A percentile compares a stretch with the other conserved stretches of the same genome.
Conservation (phyloP, 2,329 filamentous ascomycete genomes). For the Fusarium sp. region DNA sequence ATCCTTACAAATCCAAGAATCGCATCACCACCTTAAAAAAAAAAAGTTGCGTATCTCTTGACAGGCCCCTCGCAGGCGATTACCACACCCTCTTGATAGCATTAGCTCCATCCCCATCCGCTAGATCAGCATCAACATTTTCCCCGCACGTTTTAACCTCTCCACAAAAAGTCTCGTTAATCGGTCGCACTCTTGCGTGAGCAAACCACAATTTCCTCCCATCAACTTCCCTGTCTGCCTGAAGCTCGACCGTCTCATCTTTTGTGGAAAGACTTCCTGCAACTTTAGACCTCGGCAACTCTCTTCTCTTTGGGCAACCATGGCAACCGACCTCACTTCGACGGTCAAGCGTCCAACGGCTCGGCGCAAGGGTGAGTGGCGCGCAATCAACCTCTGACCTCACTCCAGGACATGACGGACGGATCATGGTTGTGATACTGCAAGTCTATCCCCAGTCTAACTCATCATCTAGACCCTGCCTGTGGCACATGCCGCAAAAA, state of each 20-base stretch:
- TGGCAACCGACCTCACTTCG: conserved; percentile 3
- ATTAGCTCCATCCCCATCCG: neutral
- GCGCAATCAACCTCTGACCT: neutral
- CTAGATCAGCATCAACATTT: neutral
- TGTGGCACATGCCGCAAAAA: conserved; percentile 47
- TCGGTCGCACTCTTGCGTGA: neutral
- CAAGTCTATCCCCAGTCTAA: neutral
- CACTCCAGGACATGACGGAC: neutral
- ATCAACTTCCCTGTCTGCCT: neutral
- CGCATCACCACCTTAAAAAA: neutral
- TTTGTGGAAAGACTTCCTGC: neutral
- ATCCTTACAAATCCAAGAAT: neutral
- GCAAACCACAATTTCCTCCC: neutral
- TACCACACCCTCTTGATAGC: neutral
- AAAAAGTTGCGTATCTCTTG: neutral
- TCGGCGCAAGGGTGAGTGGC: conserved; percentile 30
- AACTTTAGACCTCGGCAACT: neutral
- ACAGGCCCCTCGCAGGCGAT: neutral
- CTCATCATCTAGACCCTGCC: conserved; percentile 37
- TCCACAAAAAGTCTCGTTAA: neutral
- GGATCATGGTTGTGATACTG: neutral
- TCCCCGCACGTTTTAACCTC: neutral
- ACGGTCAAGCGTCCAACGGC: conserved; percentile 24
- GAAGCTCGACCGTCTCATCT: too few relatives aligned
- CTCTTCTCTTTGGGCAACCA: conserved; percentile 11